These are phyloP conservation scores for Colletotrichum theobromicola DNA, from an alignment of 2,329 filamentous ascomycete genomes.

Conservation along the genomic window DNA sequence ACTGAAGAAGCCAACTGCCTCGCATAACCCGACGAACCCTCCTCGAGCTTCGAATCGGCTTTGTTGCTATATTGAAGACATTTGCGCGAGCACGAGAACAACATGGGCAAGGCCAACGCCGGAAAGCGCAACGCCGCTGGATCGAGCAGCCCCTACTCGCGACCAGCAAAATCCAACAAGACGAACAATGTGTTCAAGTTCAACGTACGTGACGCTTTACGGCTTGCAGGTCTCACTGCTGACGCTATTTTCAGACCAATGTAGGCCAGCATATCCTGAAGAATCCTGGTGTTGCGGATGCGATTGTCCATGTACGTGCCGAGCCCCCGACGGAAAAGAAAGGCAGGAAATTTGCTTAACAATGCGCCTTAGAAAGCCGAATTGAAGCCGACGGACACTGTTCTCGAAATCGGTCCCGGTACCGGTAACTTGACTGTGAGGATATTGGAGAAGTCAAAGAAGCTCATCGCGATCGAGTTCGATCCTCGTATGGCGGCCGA, in stretches of 20 bases:
- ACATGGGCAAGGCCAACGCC: conserved; percentile 60
- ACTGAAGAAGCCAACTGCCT: background rate
- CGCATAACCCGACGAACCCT: background rate
- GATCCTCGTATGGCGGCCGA: conserved; percentile 97
- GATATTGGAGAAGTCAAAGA: conserved; percentile 87
- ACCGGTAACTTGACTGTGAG: conserved; percentile 89
- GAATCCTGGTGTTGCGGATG: conserved; percentile 83
- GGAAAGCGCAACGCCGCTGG: conserved; percentile 56
- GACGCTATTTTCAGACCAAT: conserved; percentile 4
- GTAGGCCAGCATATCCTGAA: conserved; percentile 79
- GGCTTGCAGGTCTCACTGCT: conserved; percentile 42
- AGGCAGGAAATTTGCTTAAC: background rate
- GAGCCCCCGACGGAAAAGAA: background rate
- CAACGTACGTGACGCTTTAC: conserved; percentile 68
- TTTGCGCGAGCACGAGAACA: background rate
- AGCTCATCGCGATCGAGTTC: conserved; percentile 83
- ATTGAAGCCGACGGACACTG: conserved; percentile 87
- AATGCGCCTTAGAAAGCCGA: conserved; percentile 73
- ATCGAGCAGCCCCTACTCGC: conserved; percentile 23
- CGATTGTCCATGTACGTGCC: conserved; percentile 51
- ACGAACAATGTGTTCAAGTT: conserved; percentile 94
- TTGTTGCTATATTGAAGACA: background rate
- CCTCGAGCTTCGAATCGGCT: background rate
- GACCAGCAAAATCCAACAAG: conserved; percentile 20
- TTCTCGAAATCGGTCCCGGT: conserved; percentile 91